Base-by-base conservation (phyloP, 179 eudicot genomes). In the Pouteria campechiana region DNA sequence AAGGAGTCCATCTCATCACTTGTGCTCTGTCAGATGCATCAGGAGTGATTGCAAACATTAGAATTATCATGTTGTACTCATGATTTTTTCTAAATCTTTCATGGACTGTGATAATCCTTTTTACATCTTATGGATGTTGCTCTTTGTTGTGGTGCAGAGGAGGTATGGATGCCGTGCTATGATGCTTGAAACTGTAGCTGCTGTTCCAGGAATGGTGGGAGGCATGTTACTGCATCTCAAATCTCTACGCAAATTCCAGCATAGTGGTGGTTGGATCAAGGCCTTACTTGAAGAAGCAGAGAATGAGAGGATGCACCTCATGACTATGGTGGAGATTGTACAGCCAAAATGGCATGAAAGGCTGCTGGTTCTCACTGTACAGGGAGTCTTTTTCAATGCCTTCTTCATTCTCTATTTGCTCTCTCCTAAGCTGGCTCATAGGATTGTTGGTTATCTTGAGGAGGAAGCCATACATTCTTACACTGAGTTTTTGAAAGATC, bases 181-280 rank as follows among this genome's bases (percentile, higher is more conserved):
- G 95, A 85, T 85, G 95, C 81, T 85, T 22, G 95, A 85, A 57
- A 85, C 93, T 15, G 95, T 85, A 45, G 95, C 93, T 10, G 95
- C 76, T 6, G 95, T 85, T 44, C 95, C 95, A 10, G 93, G 95
- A 19, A 85, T 85, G 95, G 90, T 81, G 40, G 95, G 95, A 24
- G 93, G 93, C 23, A 76, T 81, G 93, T 65, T 81, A 44, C 65
- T 85, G 21, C 95, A 85, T 48, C 64, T 81, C 2, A 78, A 72
- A 43, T 85, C 93, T 32, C 79, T 85, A 27, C 95, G 95, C 35
- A 75, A 59, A 54, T 85, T 85, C 21, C 66, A 82, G 72, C 88
- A 76, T 4, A 86, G 89, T 50, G 96, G 96, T 32, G 96, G 96
- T 30, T 86, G 96, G 96, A 76, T 86, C 40, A 86, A 72, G 63